Evolutionary conservation across 2,329 filamentous ascomycete species (phyloP), one percentile per base, ranked within the genome.

Genomic region (Penicillium aurantiogriseum): DNA sequence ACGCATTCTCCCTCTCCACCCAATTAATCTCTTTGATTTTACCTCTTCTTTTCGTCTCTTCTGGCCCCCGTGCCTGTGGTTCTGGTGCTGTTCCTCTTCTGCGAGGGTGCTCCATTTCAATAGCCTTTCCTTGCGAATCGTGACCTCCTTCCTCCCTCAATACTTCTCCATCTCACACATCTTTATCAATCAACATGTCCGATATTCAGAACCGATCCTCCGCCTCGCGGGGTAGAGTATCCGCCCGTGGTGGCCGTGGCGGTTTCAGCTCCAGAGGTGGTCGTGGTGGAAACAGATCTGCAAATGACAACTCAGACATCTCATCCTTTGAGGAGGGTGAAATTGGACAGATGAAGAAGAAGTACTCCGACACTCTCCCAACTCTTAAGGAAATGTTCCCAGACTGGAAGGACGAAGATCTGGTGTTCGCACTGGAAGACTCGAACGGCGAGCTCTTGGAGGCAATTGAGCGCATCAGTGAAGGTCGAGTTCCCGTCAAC

Each of bases 371-470:
- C 71, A 90, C 93, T 79, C 85, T 96, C 68, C 82, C 82, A 61
- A 86, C 88, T 70, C 87, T 99, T 74, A 92, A 91, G 80, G 92
- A 96, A 76, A 88, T 97, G 80, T 97, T 96, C 80, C 87, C 91
- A 59, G 89, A 92, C 77, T 97, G 93, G 94, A 93, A 92, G 68
- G 91, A 96, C 71, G 91, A 92, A 76, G 93, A 97, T 76, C 86
- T 97, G 63, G 86, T 97, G 63, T 94, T 94, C 75, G 92, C 92
- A 61, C 83, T 99, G 59, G 87, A 96, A 76, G 94, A 99, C 81
- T 77, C 77, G 46, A 74, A 80, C 58, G 79, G 79, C 61, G 77
- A 80, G 62, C 71, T 80, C 38, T 76, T 79, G 63, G 73, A 73
- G 59, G 78, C 78, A 62, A 78, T 80, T 72, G 78, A 80, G 67